These are phyloP conservation scores for Nakazawaea siamensis DNA, from an alignment of 805 yeast species.

Conservation along the genomic window DNA sequence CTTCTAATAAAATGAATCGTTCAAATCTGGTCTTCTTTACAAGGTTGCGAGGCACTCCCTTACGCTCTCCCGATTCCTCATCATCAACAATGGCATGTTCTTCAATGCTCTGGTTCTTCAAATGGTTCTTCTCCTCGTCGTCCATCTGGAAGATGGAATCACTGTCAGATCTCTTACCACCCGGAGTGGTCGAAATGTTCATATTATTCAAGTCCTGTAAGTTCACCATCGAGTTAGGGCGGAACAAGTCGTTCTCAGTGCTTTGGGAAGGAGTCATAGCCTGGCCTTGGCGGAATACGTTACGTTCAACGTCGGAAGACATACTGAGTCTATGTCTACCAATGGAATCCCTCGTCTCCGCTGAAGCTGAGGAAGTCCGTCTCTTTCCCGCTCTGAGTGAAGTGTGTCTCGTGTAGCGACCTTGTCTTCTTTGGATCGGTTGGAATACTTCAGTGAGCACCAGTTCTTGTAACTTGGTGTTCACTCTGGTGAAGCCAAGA, in stretches of 20 bases:
- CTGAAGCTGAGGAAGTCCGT: background rate
- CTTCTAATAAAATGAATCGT: constrained; percentile 82
- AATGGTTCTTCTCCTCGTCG: constrained; percentile 23
- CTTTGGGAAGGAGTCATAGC: constrained; percentile 28
- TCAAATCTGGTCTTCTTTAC: constrained; percentile 53
- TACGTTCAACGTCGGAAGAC: constrained; percentile 10
- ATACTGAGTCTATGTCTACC: constrained; percentile 8
- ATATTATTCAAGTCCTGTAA: constrained; percentile 13
- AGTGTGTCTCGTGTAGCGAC: constrained; percentile 1
- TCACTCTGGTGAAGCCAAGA: constrained; percentile 61
- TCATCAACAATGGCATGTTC: constrained; percentile 13
- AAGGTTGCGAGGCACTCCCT: constrained; percentile 11
- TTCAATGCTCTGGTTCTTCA: constrained; percentile 1
- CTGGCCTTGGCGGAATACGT: constrained; percentile 11
- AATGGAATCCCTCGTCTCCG: background rate
- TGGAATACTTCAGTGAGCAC: constrained; percentile 70
- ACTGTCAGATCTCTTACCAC: constrained; percentile 15
- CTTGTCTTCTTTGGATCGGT: constrained; percentile 23
- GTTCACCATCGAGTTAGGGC: constrained; percentile 16
- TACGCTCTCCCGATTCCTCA: constrained; percentile 12
- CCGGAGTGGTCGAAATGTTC: too few relatives aligned
- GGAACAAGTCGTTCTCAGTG: constrained; percentile 1
- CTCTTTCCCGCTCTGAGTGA: background rate
- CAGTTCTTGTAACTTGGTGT: constrained; percentile 61
- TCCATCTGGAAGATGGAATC: constrained; percentile 39